These are phyloP conservation scores for Pholiota microspora DNA, from an alignment of 768 basidiomycete genomes.

Conservation along the genomic window DNA sequence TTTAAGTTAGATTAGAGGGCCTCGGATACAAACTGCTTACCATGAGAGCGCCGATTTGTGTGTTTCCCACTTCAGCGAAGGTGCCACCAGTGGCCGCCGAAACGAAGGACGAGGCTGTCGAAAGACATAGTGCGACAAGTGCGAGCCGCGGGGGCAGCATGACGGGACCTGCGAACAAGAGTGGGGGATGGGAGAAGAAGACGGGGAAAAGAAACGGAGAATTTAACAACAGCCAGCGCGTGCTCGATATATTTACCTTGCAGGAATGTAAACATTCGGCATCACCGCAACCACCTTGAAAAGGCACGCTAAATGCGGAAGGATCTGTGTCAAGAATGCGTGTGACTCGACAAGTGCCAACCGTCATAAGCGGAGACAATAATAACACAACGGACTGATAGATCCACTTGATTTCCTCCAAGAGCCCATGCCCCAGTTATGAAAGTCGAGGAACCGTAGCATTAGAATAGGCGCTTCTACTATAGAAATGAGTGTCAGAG, in stretches of 20 bases:
- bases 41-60: constrained; percentile 51
- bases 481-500: not conserved
- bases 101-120: constrained; percentile 28
- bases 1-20: constrained; percentile 1
- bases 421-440: not conserved
- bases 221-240: not conserved
- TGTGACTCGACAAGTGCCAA: not conserved
- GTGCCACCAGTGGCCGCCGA: constrained; percentile 38
- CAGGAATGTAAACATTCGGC: not conserved
- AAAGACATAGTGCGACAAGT: constrained; percentile 46
- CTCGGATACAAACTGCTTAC: constrained; percentile 20
- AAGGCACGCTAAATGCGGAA: constrained; percentile 1
- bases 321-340: not conserved
- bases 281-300: constrained; percentile 8
- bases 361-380: not conserved
- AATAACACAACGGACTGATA: not conserved
- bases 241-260: constrained; percentile 2
- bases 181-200: constrained; percentile 1
- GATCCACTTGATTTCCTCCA: too few species aligned
- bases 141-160: constrained; percentile 26
- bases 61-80: constrained; percentile 43
- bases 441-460: not conserved
- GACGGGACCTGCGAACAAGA: not conserved
- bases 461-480: not conserved
- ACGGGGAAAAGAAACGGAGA: constrained; percentile 2